Base-by-base conservation (phyloP, 1,139 yeast genomes). In the Chernovozyma aurita region DNA sequence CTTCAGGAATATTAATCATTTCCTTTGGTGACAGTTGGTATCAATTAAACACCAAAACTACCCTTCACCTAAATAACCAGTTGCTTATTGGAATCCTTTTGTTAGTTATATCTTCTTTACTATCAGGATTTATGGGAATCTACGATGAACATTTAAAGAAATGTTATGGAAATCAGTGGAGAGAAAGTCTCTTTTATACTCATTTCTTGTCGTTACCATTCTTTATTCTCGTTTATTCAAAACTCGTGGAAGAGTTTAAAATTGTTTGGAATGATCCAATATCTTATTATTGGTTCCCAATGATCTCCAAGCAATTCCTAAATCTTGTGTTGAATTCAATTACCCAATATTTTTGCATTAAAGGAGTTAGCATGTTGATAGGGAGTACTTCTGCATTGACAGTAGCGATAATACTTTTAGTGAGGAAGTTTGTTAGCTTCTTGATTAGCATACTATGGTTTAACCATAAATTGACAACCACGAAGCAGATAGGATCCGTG, bases 351-450 rank as follows among this genome's bases (percentile, higher is more conserved):
- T 37, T 77, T 4, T 84, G 94, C 50, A 76, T 80, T 2, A 60
- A 76, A 13, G 88, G 90, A 3, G 90, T 82, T 16, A 80, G 80
- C 49, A 66, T 65, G 48, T 59, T 83, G 17, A 78, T 82, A 0
- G 77, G 83, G 6, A 59, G 57, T 21, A 65, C 79, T 1, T 63
- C 76, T 21, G 83, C 90, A 0, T 53, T 83, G 33, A 77, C 85
- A 0, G 76, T 83, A 2, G 70, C 80, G 0, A 72, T 83, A 18
- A 74, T 79, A 1, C 61, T 83, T 20, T 63, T 79, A 36, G 58
- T 80, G 6, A 66, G 92, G 33, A 80, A 82, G 52, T 75, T 82
- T 42, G 55, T 72, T 11, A 79, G 86, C 41, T 57, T 84, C 38
- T 42, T 78, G 21, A 46, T 83, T 18, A 79, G 86, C 42, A 65